A percentile compares a stretch with the other conserved stretches of the same genome.
phyloP scores from a whole-genome alignment of 345 rosid genomes.

The Abelmoschus esculentus region DNA sequence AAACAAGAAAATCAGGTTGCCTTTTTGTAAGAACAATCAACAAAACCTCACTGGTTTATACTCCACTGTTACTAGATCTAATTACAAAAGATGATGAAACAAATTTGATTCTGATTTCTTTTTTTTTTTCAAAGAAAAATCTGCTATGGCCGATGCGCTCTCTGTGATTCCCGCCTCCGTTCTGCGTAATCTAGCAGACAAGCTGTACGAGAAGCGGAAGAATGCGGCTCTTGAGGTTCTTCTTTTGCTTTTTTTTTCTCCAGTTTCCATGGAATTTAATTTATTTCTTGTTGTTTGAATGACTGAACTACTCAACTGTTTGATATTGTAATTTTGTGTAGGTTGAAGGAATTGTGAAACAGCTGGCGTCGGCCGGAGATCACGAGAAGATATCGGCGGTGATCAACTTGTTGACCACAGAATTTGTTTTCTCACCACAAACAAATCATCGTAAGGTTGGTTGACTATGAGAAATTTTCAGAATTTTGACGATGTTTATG shows the following conservation, averaged over 20 bases:
- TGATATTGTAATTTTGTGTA: slow-evolving; percentile 19
- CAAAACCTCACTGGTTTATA: too few species aligned
- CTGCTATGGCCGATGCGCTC: too few species aligned
- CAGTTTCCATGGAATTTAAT: slow-evolving; percentile 4
- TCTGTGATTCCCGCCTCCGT: too few species aligned
- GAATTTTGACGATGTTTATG: not conserved
- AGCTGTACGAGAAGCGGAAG: too few species aligned
- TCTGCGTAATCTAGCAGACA: too few species aligned
- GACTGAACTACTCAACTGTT: not conserved
- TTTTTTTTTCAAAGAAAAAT: not conserved
- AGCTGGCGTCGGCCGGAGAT: slow-evolving; percentile 60
- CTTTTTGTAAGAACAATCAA: too few species aligned
- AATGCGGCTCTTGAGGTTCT: too few species aligned
- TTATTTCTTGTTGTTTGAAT: slow-evolving; percentile 23
- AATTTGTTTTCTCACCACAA: slow-evolving; percentile 69
- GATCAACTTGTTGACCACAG: slow-evolving; percentile 62
- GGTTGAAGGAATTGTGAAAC: slow-evolving; percentile 93
- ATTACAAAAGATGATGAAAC: slow-evolving; percentile 38
- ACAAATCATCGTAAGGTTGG: slow-evolving; percentile 90
- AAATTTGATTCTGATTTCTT: slow-evolving; percentile 21
- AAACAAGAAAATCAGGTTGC: too few species aligned
- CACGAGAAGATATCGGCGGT: slow-evolving; percentile 89
- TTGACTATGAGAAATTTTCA: not conserved
- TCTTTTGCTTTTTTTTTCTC: not conserved
- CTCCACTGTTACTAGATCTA: not conserved